Evolutionary conservation across 1,284 basidiomycete genomes (phyloP).

Genomic region (Tilletia walkeri): DNA sequence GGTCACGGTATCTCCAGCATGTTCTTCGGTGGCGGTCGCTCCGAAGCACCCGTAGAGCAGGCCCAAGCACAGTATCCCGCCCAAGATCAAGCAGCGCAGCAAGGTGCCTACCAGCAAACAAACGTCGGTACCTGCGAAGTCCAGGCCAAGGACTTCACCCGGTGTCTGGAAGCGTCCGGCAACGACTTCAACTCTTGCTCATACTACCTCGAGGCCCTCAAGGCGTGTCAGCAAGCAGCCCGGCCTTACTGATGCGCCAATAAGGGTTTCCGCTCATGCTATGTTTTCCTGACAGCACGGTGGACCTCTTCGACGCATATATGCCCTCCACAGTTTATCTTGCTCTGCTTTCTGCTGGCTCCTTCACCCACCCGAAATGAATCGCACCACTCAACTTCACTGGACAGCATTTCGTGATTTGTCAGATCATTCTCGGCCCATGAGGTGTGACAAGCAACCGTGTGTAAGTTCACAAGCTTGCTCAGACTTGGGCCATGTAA

Average conservation of each 20-base stretch:
- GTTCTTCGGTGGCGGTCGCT: slow-evolving; percentile 71
- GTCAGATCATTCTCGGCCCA: too few species aligned
- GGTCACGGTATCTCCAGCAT: slow-evolving; percentile 79
- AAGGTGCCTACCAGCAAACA: slow-evolving; percentile 16
- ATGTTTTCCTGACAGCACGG: too few species aligned
- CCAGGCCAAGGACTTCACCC: slow-evolving; percentile 59
- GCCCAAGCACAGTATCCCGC: slow-evolving; percentile 42
- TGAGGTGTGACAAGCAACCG: too few species aligned
- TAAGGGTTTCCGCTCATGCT: too few species aligned
- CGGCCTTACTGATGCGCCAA: slow-evolving; percentile 40
- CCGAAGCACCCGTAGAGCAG: slow-evolving; percentile 48
- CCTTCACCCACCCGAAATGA: too few species aligned
- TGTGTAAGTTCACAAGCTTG: too few species aligned
- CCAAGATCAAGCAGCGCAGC: slow-evolving; percentile 29
- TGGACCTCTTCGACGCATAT: too few species aligned
- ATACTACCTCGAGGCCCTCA: slow-evolving; percentile 62
- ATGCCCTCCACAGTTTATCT: too few species aligned
- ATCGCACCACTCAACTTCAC: too few species aligned
- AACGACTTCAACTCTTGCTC: slow-evolving; percentile 62
- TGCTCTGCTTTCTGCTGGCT: too few species aligned
- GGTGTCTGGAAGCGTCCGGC: slow-evolving; percentile 31
- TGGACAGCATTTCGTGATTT: too few species aligned
- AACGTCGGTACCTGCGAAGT: slow-evolving; percentile 59
- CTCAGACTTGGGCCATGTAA: too few species aligned
- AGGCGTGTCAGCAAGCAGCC: slow-evolving; percentile 55